A percentile compares a stretch with the other conserved stretches of the same genome.
Evolutionary conservation across 129 eudicot species (phyloP).

Genomic region (Ambrosia trifida): DNA sequence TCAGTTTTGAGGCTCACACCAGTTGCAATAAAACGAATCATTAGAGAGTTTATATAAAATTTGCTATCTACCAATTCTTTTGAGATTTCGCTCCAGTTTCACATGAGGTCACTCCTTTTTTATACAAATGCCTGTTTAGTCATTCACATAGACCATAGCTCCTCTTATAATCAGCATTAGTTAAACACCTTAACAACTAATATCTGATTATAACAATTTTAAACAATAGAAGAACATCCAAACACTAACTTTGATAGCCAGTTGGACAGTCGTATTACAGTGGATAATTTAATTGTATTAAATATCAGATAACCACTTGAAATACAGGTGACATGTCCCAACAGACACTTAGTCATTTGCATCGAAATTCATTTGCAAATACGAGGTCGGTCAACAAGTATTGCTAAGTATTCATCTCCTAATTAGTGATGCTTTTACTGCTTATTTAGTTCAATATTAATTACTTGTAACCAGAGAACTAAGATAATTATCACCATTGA

Average conservation of each 20-base stretch:
- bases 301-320: not conserved
- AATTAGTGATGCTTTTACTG: slow-evolving; percentile 7
- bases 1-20: not conserved
- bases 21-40: slow-evolving; percentile 1
- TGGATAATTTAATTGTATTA: not conserved
- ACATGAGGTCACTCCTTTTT: not conserved
- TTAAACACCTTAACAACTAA: not conserved
- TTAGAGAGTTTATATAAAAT: not conserved
- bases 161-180: not conserved
- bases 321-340: not conserved
- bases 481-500: slow-evolving; percentile 5
- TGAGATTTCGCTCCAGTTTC: not conserved
- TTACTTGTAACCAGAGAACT: not conserved
- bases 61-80: not conserved
- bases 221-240: not conserved
- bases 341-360: not conserved
- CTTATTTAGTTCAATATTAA: not conserved
- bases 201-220: not conserved
- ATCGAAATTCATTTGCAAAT: not conserved
- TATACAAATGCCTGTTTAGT: not conserved
- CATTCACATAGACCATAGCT: slow-evolving; percentile 6
- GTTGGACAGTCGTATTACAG: not conserved
- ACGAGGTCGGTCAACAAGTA: slow-evolving; percentile 1
- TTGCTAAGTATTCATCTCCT: not conserved
- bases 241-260: not conserved